Percentiles rank a stretch among this genome's conserved stretches.
phyloP scores from a whole-genome alignment of 305 asterid genomes.

The Solanum aculeatissimum region DNA sequence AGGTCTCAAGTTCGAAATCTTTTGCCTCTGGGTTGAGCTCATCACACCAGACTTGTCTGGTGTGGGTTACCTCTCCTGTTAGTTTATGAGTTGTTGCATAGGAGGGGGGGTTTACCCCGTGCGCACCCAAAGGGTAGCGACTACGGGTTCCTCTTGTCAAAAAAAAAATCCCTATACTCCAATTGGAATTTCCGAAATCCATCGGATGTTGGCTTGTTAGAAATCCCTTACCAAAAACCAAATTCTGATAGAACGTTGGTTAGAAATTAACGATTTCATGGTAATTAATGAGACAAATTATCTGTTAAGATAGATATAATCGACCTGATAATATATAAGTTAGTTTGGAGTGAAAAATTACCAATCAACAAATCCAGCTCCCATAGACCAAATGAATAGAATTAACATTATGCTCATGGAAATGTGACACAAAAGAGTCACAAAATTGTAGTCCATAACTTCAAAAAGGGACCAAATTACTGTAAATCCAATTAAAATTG shows the following conservation, averaged over 20 bases:
- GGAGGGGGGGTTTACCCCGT: too few species aligned
- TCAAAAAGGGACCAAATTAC: conserved; percentile 74
- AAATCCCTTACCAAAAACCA: background rate
- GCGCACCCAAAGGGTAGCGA: too few species aligned
- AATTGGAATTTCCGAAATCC: background rate
- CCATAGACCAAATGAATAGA: conserved; percentile 57
- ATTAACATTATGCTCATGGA: conserved; percentile 43
- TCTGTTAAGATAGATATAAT: background rate
- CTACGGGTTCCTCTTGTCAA: too few species aligned
- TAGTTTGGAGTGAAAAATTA: background rate
- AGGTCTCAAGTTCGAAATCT: too few species aligned
- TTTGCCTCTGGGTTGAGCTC: too few species aligned
- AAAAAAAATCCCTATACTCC: too few species aligned
- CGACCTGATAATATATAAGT: too few species aligned
- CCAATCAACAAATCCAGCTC: conserved; percentile 54
- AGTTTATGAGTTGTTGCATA: too few species aligned
- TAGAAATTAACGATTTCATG: background rate
- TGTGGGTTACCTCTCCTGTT: too few species aligned
- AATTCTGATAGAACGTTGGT: background rate
- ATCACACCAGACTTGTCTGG: too few species aligned
- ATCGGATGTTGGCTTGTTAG: too few species aligned
- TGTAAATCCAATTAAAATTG: conserved; percentile 46
- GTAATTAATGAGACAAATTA: background rate
- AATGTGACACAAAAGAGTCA: conserved; percentile 28
- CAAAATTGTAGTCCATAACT: conserved; percentile 58